Conservation (phyloP, 2,329 filamentous ascomycete species). For the Parastagonospora avenae region DNA sequence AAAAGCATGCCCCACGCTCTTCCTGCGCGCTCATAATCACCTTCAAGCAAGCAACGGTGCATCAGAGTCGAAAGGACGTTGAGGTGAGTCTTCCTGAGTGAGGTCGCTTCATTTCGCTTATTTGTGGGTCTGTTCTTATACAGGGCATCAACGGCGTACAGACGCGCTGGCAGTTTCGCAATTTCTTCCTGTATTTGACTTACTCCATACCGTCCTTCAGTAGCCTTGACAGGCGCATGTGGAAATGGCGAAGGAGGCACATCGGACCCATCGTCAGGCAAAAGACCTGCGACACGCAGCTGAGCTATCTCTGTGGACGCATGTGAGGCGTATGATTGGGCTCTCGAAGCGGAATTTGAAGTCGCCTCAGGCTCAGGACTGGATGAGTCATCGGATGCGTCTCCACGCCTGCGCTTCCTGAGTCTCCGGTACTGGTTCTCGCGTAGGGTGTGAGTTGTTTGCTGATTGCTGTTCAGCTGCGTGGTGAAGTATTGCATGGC, state of each 20-base stretch:
- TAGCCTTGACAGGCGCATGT: conserved; percentile 42
- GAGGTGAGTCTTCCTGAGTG: conserved; percentile 62
- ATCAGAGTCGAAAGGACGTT: conserved; percentile 71
- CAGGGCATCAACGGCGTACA: conserved; percentile 39
- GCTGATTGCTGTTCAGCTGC: conserved; percentile 33
- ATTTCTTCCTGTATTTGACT: conserved; percentile 47
- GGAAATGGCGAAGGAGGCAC: conserved; percentile 53
- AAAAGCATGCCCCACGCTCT: conserved; percentile 77
- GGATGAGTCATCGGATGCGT: conserved; percentile 19
- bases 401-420: conserved; percentile 30
- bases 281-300: conserved; percentile 49
- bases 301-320: conserved; percentile 31
- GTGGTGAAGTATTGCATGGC: conserved; percentile 43
- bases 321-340: conserved; percentile 23
- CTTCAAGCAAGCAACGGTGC: conserved; percentile 72
- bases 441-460: conserved; percentile 39
- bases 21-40: conserved; percentile 73
- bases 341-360: conserved; percentile 3
- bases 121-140: conserved; percentile 15
- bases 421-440: conserved; percentile 33
- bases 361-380: conserved; percentile 2
- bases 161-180: conserved; percentile 48
- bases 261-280: conserved; percentile 42
- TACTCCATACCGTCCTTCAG: conserved; percentile 19
- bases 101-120: conserved; percentile 18